Base-by-base conservation (phyloP, 176 grass and related monocot species). In the Oryza glaberrima region DNA sequence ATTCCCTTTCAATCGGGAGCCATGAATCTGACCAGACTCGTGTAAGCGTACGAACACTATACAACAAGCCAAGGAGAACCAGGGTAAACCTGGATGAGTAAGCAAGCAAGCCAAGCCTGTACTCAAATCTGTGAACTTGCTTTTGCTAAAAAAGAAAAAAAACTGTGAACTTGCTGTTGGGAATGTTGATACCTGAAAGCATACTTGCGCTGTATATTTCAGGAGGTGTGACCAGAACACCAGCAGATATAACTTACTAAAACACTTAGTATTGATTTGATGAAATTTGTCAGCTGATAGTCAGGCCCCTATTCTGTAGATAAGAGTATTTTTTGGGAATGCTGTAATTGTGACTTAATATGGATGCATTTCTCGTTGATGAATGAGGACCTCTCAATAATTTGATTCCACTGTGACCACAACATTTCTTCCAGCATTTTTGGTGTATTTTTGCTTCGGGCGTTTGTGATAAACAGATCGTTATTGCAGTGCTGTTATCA, bases 1-100 rank as follows among this genome's bases (percentile, higher is more conserved):
- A 76, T 8, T 66, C 85, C 3, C 32, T 71, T 32, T 80, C 65
- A 14, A 1, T 54, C 34, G 16, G 85, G 47, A 84, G 76, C 84
- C 81, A 74, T 20, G 81, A 87, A 2, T 76, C 23, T 0, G 65
- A 87, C 17, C 81, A 65, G 76, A 13, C 81, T 63, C 85, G 81
- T 17, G 32, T 61, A 13, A 69, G 65, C 2, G 12, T 45, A 23
- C 81, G 65, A 10, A 84, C 76, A 43, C 10, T 80, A 64, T 80
- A 84, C 16, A 84, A 84, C 85, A 91, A 76, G 38, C 81, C 89
- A 13, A 80, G 89, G 79, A 82, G 73, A 49, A 83, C 51, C 15
- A 75, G 89, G 73, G 56, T 84, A 65, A 69, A 15, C 17, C 65
- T 84, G 65, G 70, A 83, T 45, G 71, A 52, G 73, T 91, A 82